Evolutionary conservation across 2,329 filamentous ascomycete species (phyloP), one percentile per base, ranked within the genome.

Genomic region (Aureobasidium sp.): DNA sequence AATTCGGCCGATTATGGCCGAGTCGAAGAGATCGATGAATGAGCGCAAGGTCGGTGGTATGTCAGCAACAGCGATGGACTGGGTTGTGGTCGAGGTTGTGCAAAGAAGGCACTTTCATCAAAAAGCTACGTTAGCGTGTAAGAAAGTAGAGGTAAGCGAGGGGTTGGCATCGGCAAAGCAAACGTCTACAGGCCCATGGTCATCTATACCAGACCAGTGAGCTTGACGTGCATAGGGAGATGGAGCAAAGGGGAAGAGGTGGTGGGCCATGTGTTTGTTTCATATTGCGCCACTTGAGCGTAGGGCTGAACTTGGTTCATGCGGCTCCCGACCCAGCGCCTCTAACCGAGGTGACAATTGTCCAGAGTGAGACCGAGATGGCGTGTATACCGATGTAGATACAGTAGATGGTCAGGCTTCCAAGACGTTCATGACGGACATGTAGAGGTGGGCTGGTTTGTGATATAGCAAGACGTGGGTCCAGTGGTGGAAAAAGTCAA

Each of bases 151-250:
- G 19, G 40, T 46, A 46, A 57, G 53, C 53, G 53, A 57, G 21
- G 19, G 19, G 53, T 27, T 15, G 40, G 21, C 13, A 21, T 57
- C 29, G 53, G 53, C 21, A 37, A 57, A 29, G 19, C 13, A 11
- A n/a, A 27, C 4, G 4, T 19, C 3, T 46, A 23, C 19, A 23
- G 7, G 38, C 6, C 17, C 33, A 37, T 37, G 31, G 13, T 37
- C 29, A 57, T 57, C 53, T 57, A 57, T 46, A 57, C 53, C 38
- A 57, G 53, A 57, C 53, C 38, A 25, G 50, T 42, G 37, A 54
- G 21, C 25, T 42, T 31, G 4, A 13, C 23, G 37, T 37, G 25
- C 37, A 43, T 54, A 9, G 38, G 13, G 33, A 45, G 40, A 33
- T 46, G 53, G 37, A 55, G 37, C 13, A n/a, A 27, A 53, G 37